Percentiles rank a stretch among this genome's conserved stretches.
phyloP scores from a whole-genome alignment of 2,329 filamentous ascomycete species.

The Talaromyces sp. region DNA sequence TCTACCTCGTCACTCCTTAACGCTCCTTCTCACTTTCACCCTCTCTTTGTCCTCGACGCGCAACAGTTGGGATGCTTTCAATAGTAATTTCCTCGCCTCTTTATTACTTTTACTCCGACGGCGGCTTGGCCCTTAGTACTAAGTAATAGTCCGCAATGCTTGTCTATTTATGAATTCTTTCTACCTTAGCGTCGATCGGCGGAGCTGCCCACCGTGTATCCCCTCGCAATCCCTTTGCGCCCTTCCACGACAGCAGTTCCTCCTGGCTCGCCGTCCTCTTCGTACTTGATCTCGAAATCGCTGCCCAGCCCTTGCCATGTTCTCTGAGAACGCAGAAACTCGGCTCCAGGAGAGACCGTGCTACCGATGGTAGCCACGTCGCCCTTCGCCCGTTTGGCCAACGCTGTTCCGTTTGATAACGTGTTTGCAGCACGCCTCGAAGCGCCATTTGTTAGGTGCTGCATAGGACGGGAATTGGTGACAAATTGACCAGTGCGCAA shows the following conservation, averaged over 20 bases:
- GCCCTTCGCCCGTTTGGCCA: conserved; percentile 61
- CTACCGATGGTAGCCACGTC: conserved; percentile 79
- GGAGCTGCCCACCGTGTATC: conserved; percentile 70
- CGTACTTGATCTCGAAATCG: conserved; percentile 64
- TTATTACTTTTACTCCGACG: neutral
- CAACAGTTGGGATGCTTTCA: neutral
- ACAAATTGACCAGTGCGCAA: conserved; percentile 80
- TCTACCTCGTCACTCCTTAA: neutral
- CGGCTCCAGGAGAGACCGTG: conserved; percentile 82
- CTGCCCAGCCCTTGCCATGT: conserved; percentile 91
- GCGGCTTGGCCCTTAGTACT: neutral
- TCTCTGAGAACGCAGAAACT: conserved; percentile 73
- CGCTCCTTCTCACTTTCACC: neutral
- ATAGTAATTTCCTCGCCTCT: neutral
- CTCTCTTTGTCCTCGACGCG: neutral
- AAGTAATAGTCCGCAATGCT: neutral
- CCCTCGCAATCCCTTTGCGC: conserved; percentile 78
- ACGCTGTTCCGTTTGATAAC: conserved; percentile 34
- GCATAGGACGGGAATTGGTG: conserved; percentile 58
- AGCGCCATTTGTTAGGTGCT: conserved; percentile 28
- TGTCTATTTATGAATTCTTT: neutral
- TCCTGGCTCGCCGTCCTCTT: conserved; percentile 47
- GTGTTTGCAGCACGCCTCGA: conserved; percentile 2
- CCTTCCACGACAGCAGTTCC: conserved; percentile 76
- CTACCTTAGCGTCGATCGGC: conserved; percentile 26